Evolutionary conservation across 1,139 yeast species (phyloP), one percentile per base, ranked within the genome.

Genomic region (Suhomyces bribrorum): DNA sequence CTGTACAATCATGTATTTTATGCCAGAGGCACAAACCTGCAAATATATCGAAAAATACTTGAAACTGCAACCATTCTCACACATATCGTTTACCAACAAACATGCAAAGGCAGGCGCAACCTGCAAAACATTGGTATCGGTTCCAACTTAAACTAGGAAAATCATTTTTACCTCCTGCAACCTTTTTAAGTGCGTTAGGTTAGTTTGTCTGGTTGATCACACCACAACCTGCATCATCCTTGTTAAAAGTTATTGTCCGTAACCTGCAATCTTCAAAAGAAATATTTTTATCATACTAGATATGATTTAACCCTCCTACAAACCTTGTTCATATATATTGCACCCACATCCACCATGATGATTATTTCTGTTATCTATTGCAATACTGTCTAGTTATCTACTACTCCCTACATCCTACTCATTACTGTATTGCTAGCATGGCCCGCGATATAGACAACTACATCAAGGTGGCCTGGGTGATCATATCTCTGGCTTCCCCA

Each of bases 401-500:
- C n/a, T n/a, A n/a, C n/a, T n/a, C n/a, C n/a, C 6, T 15, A 11
- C n/a, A 11, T 27, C 18, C n/a, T 7, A 9, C 5, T 27, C 18
- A 14, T 27, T 14, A 9, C 25, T n/a, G 9, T n/a, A n/a, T n/a
- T n/a, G n/a, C n/a, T n/a, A n/a, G n/a, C n/a, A 39, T 39, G 43
- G 14, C 27, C 16, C 34, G 32, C 23, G 37, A 34, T 29, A 32
- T 37, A 20, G 31, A 34, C 29, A 31, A 33, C 36, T 44, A 42
- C 33, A 29, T 44, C 28, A 42, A 41, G 34, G 40, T 45, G 34
- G 49, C 44, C 9, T 48, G 52, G 52, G 41, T 46, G 24, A 38
- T 48, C 14, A 35, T 43, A 23, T 20, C 45, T 12, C 25, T 30
- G 13, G 18, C 36, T 16, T 22, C 14, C 15, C 34, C 38, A 11